Evolutionary conservation across 495 filamentous ascomycete species (phyloP), one percentile per base, ranked within the genome.

Genomic region (Arthonia radiata): DNA sequence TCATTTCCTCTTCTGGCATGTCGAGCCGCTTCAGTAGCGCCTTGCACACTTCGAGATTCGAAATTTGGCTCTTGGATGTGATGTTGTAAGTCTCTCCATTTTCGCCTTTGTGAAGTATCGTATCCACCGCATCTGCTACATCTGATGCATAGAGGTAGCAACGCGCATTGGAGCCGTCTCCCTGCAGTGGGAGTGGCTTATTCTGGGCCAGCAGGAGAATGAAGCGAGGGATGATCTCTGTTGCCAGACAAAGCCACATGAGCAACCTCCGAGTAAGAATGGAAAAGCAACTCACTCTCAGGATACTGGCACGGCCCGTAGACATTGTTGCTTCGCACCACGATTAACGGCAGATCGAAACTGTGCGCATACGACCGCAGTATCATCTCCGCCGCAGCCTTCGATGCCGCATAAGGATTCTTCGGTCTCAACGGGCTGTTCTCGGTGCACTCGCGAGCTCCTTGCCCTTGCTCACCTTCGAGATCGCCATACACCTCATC

Each of bases 401-500:
- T 81, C 44, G 59, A 67, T 2, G 71, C 73, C 5, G 71, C 64
- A 34, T 81, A 81, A 13, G 74, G 74, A 37, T 81, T 81, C 15
- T 70, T 77, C 0, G 74, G 74, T 1, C 59, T 56, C 9, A 78
- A 49, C 23, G 67, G 54, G 15, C 39, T 47, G 34, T 59, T 62
- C 43, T 74, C 71, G 3, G 59, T 42, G 29, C 70, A 43, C 37
- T 72, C 68, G n/a, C n/a, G n/a, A n/a, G n/a, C n/a, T n/a, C n/a
- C n/a, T n/a, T n/a, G n/a, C 21, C 61, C 61, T 3, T 57, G 60
- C 17, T 57, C 67, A 24, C 59, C 60, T 18, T 57, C 53, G 13
- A 70, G 67, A 42, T 77, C 72, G 26, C 73, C 72, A 38, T 78
- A 80, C 3, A 76, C 73, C 40, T 80, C 72, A 45, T 79, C 73